Base-by-base conservation (phyloP, 1,284 basidiomycete species). In the Chalciporus piperatoides region DNA sequence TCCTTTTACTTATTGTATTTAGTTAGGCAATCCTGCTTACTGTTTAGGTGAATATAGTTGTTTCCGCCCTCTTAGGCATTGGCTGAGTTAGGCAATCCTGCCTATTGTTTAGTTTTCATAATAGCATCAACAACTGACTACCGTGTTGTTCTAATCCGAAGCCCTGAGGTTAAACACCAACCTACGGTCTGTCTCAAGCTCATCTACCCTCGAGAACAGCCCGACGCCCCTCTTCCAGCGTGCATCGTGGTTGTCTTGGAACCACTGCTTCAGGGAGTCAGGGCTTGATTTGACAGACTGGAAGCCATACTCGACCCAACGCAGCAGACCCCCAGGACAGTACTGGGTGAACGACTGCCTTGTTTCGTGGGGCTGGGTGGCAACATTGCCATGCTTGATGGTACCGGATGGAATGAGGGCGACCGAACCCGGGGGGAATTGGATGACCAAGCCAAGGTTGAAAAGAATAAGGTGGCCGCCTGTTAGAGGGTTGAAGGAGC, bases 381-480 rank as follows among this genome's bases (percentile, higher is more conserved):
- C 0, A 0, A 32, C 21, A 6, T 57, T 57, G 9, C 52, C 48
- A 21, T 57, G 49, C 0, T 12, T 17, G 3, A 57, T 23, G 17
- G 44, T 58, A 0, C 44, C 44, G 0, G 49, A 58, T 3, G 56
- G 56, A 4, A 57, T 19, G 1, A 56, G 17, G 2, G 49, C 23
- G 21, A 50, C 21, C 4, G 25, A 27, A 19, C 19, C 25, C 8
- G 25, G 25, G 25, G 24, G 24, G 24, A 25, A 25, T 25, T 25
- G 25, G 2, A 25, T 9, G 1, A 56, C 35, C 0, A 56, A 19
- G 0, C 17, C 21, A 0, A 55, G 36, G 10, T 51, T 23, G 9
- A 46, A 55, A 0, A 56, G 24, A 6, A 57, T 23, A 1, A 57
- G 33, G 12, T 58, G 56, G 0, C 56, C 49, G 0, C 53, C 53